These are phyloP conservation scores for Eucalyptus regnans DNA, from an alignment of 345 rosid genomes.

Conservation along the genomic window DNA sequence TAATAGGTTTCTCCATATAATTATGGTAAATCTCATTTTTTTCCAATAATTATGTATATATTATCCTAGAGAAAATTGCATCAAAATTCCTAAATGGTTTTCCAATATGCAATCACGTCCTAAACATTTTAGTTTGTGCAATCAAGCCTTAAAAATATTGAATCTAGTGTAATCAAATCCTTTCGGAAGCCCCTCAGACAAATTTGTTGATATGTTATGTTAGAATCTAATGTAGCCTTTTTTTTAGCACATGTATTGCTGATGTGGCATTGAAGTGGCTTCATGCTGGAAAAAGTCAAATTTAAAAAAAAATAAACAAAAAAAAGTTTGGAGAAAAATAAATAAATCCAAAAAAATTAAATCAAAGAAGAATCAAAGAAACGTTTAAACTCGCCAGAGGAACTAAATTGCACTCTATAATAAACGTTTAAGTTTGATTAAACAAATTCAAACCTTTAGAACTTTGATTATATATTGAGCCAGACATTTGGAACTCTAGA, in stretches of 20 bases:
- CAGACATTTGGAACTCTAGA: not conserved
- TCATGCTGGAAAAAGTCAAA: not conserved
- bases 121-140: not conserved
- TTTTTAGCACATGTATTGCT: not conserved
- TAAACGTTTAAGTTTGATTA: not conserved
- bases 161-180: not conserved
- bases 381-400: not conserved
- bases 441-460: not conserved
- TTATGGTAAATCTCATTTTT: conserved; percentile 1
- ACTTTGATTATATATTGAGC: not conserved
- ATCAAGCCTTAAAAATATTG: not conserved
- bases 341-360: not conserved
- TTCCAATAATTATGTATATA: not conserved
- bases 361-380: not conserved
- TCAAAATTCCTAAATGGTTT: not conserved
- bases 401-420: not conserved
- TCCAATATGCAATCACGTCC: not conserved
- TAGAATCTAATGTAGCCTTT: not conserved
- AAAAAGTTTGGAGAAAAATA: not conserved
- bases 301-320: not conserved
- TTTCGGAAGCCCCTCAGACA: not conserved
- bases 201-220: not conserved
- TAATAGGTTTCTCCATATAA: not conserved
- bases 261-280: not conserved
- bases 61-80: not conserved